Percentiles rank a stretch among this genome's conserved stretches.
Conservation (phyloP, 2,329 filamentous ascomycete genomes). For the Calycina marina region DNA sequence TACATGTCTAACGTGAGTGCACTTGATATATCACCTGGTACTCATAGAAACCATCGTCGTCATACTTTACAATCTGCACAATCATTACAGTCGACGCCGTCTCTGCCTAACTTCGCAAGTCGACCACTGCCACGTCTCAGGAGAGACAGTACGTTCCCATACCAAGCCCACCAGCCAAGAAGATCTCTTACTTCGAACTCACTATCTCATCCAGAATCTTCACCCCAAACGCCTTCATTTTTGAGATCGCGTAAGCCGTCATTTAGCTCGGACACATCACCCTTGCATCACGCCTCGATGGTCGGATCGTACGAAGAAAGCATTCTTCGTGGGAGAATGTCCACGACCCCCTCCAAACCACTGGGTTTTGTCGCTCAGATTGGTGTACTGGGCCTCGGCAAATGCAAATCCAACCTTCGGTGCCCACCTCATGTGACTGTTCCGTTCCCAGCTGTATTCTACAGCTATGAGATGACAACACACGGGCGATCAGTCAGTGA, state of each 20-base stretch:
- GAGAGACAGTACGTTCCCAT: slow-evolving; percentile 51
- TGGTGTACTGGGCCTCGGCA: slow-evolving; percentile 76
- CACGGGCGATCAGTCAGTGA: slow-evolving; percentile 44
- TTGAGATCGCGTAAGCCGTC: slow-evolving; percentile 52
- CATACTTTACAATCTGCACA: slow-evolving; percentile 59
- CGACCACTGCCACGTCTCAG: slow-evolving; percentile 32
- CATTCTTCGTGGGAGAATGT: slow-evolving; percentile 90
- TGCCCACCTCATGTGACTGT: slow-evolving; percentile 86
- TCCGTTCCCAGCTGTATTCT: slow-evolving; percentile 89
- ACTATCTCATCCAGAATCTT: slow-evolving; percentile 25
- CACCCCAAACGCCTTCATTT: slow-evolving; percentile 35
- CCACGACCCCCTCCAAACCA: slow-evolving; percentile 83
- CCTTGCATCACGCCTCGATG: slow-evolving; percentile 82
- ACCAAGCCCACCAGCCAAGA: slow-evolving; percentile 66
- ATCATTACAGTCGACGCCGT: slow-evolving; percentile 29
- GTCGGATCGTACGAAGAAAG: slow-evolving; percentile 97
- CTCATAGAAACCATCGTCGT: slow-evolving; percentile 34
- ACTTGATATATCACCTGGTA: slow-evolving; percentile 30
- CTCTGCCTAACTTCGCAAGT: slow-evolving; percentile 25
- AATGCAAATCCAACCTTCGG: slow-evolving; percentile 71
- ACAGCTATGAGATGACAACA: slow-evolving; percentile 66
- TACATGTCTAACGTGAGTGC: slow-evolving; percentile 38
- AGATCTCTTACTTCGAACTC: slow-evolving; percentile 54
- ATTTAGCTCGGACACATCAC: slow-evolving; percentile 56
- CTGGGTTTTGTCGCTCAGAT: slow-evolving; percentile 91